Conservation (phyloP, 306 rosid species). For the Vigna reflexopilosa region DNA sequence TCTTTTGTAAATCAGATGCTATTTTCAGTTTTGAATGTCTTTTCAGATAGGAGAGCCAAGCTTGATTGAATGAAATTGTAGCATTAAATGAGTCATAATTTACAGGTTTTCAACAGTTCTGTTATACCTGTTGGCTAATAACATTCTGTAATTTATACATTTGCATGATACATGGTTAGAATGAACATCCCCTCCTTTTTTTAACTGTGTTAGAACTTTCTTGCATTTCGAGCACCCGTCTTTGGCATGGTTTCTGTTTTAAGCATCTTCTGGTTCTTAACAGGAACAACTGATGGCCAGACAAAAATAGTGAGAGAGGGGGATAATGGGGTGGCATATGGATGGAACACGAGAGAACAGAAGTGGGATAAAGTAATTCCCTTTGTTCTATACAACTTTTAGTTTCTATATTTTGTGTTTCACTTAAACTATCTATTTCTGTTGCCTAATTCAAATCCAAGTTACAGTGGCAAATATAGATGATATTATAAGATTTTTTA, state of each 20-base stretch:
- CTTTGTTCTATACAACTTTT: constrained; percentile 33
- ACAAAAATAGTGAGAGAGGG: constrained; percentile 96
- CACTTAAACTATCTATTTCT: constrained; percentile 26
- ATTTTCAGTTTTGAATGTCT: background rate
- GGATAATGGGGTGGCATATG: constrained; percentile 95
- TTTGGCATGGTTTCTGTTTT: constrained; percentile 14
- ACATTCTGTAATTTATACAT: constrained; percentile 25
- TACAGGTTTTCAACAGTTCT: background rate
- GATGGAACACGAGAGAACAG: constrained; percentile 81
- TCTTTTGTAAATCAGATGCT: background rate
- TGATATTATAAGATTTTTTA: constrained; percentile 13
- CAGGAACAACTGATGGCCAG: constrained; percentile 96
- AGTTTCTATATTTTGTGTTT: constrained; percentile 27
- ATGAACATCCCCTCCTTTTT: background rate
- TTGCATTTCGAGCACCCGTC: constrained; percentile 24
- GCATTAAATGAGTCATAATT: background rate
- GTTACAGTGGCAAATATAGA: constrained; percentile 18
- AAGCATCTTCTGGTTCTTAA: constrained; percentile 44
- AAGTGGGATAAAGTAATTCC: constrained; percentile 93
- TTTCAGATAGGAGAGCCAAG: constrained; percentile 33
- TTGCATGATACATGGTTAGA: background rate
- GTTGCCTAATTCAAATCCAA: constrained; percentile 20
- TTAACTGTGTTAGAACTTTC: background rate
- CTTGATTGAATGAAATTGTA: constrained; percentile 7
- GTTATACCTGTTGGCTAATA: background rate